Base-by-base conservation (phyloP, 148 eudicot species). In the Arctostaphylos glauca region DNA sequence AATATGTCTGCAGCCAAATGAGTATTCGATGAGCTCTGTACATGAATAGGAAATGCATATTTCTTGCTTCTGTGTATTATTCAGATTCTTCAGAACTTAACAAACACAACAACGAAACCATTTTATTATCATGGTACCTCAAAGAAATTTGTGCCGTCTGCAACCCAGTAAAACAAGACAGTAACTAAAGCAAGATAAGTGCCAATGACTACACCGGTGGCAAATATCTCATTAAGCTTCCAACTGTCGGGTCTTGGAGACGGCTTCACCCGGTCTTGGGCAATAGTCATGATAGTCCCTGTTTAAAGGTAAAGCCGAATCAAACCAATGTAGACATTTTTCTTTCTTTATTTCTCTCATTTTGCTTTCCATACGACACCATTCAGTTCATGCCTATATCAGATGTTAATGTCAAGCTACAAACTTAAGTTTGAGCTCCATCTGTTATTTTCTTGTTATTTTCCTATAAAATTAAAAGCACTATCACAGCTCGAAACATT, bases 251-350 rank as follows among this genome's bases (percentile, higher is more conserved):
- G 95, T 75, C 66, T 85, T 52, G 92, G 93, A 68, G 95, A 92
- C 83, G 92, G 91, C 76, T 84, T 90, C 56, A 92, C 95, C 78
- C 92, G 83, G 66, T 92, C 95, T 86, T 89, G 83, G 16, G 93
- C 89, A 80, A 92, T 92, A 52, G 95, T 92, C 95, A 92, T 92
- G 80, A 92, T 92, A 82, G 93, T 92, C 60, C 95, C 95, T 92
- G 90, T 85, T 86, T 12, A 64, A 43, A 15, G 46, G 52, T 2
- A 16, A 81, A 38, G 55, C 23, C 46, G 46, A 73, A 74, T 15
- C 12, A 74, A 43, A 48, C 12, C 59, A 43, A 48, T 38, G n/a
- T 41, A 16, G 3, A 23, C 47, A 23, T 21, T 52, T 66, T 59
- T 38, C 44, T 52, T 59, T 12, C 83, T 14, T 31, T 54, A 5